Base-by-base conservation (phyloP, 169 alveolate species). In the Plasmodium vinckei region DNA sequence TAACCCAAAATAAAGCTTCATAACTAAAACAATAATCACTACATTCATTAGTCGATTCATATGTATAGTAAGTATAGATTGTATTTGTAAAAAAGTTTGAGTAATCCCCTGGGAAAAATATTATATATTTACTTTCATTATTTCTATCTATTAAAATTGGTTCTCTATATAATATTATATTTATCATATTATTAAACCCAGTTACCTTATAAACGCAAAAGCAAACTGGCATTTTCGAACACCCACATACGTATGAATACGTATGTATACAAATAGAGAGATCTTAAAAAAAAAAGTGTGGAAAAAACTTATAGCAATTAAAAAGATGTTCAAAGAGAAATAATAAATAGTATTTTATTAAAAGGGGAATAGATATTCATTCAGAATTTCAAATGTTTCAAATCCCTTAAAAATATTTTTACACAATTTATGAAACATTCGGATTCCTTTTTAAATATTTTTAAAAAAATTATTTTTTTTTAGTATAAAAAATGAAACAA, bases 21-120 rank as follows among this genome's bases (percentile, higher is more conserved):
- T 79, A 79, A 64, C 89, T 79, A 51, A 49, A 79, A 23, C 89
- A 65, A 46, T 79, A 79, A 21, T 51, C 65, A 6, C 84, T 65
- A 42, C 89, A 79, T 53, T 79, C 89, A 46, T 44, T 49, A 5
- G 53, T 39, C 21, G 77, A 17, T 27, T 64, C 53, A 13, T 3
- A n/a, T 59, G 15, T 79, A 79, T 42, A 67, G 5, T 69, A 79
- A 13, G 89, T 79, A 27, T 79, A 79, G 12, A 79, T 44, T 23
- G 82, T 65, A 59, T 79, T 79, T 10, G 33, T 65, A 59, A 79
- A 79, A 79, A 79, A 79, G 19, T 79, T 65, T 5, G 89, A 79
- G 51, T 79, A 79, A 59, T 79, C 89, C 5, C 89, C 89, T 10
- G 89, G 89, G 47, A 79, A 79, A 69, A 79, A 79, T 19, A 79